Conservation (phyloP, 2,329 filamentous ascomycete species). For the Gaeumannomyces tritici region DNA sequence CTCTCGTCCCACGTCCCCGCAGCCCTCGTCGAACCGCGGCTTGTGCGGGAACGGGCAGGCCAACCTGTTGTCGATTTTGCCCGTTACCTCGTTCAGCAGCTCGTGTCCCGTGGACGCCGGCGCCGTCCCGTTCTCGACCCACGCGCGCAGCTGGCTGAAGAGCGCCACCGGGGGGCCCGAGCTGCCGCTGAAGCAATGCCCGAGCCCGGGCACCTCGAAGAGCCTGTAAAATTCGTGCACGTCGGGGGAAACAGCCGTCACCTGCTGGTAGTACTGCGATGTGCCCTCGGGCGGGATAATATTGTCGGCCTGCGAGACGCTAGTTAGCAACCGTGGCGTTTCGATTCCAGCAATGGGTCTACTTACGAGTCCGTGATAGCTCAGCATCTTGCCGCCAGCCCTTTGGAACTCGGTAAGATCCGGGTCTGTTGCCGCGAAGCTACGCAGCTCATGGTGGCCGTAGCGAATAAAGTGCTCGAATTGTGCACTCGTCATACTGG, state of each 20-base stretch:
- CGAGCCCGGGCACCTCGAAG: slow-evolving; percentile 21
- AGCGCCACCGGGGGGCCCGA: slow-evolving; percentile 14
- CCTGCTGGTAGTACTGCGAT: slow-evolving; percentile 14
- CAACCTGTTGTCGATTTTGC: slow-evolving; percentile 17
- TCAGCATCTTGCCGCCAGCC: slow-evolving; percentile 36
- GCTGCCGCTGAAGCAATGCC: slow-evolving; percentile 19
- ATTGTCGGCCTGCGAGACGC: slow-evolving; percentile 7
- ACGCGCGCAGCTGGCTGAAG: slow-evolving; percentile 17
- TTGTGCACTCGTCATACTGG: background rate
- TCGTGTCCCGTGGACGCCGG: slow-evolving; percentile 5
- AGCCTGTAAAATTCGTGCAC: slow-evolving; percentile 20
- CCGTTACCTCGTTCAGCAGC: background rate
- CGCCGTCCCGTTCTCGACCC: slow-evolving; percentile 16
- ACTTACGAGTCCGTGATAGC: slow-evolving; percentile 27
- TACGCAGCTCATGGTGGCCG: background rate
- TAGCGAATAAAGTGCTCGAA: background rate
- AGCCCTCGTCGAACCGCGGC: slow-evolving; percentile 12
- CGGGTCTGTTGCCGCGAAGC: slow-evolving; percentile 23
- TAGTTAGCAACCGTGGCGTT: background rate
- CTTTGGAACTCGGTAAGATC: slow-evolving; percentile 29
- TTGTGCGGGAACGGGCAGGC: slow-evolving; percentile 26
- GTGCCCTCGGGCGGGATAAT: slow-evolving; percentile 8
- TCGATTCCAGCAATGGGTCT: slow-evolving; percentile 21
- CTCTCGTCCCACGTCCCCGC: background rate
- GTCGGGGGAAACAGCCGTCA: slow-evolving; percentile 10